Percentiles rank a stretch among this genome's conserved stretches.
Conservation (phyloP, 495 filamentous ascomycete species). For the Hypoxylon cercidicola region DNA sequence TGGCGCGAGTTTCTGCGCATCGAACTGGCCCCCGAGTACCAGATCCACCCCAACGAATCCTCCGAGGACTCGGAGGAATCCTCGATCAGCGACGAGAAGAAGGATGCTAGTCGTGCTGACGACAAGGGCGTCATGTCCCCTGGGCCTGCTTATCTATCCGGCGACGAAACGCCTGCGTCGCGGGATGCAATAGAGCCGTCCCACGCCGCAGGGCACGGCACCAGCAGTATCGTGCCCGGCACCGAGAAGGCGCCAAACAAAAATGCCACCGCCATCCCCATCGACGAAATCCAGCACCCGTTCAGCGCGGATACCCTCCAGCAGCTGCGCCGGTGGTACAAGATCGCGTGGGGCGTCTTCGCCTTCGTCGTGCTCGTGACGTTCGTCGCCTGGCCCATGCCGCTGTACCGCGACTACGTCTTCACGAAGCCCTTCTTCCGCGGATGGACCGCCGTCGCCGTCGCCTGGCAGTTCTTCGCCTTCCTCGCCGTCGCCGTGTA, state of each 20-base stretch:
- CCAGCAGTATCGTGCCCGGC: background rate
- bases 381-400: constrained; percentile 85
- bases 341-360: constrained; percentile 76
- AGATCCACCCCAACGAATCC: constrained; percentile 67
- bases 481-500: constrained; percentile 24
- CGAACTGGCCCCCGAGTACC: constrained; percentile 57
- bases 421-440: constrained; percentile 85
- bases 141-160: constrained; percentile 11
- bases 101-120: constrained; percentile 2
- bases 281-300: constrained; percentile 37
- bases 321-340: constrained; percentile 70
- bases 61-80: constrained; percentile 43
- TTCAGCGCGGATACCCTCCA: constrained; percentile 62
- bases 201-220: background rate
- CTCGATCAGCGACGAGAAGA: constrained; percentile 28
- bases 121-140: constrained; percentile 1
- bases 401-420: constrained; percentile 82
- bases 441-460: constrained; percentile 74
- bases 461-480: constrained; percentile 29
- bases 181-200: background rate
- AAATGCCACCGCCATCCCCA: background rate
- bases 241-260: background rate
- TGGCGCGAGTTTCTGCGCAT: constrained; percentile 60
- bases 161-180: constrained; percentile 7
- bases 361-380: constrained; percentile 73